These are phyloP conservation scores for Blastomyces parvus DNA, from an alignment of 2,329 filamentous ascomycete genomes.

Conservation along the genomic window DNA sequence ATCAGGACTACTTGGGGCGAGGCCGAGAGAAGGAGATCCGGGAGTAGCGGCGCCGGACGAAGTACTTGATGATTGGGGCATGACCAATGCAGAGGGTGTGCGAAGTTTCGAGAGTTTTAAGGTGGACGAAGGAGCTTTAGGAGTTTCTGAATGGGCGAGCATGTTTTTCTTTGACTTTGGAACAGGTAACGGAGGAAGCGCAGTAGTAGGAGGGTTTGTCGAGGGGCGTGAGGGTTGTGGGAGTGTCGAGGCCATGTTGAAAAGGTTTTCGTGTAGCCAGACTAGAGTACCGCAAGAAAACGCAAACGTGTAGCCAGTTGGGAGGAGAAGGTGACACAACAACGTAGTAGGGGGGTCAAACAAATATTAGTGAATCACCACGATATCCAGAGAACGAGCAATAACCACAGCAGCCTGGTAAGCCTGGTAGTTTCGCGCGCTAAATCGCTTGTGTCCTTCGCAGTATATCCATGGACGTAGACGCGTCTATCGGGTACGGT, in stretches of 20 bases:
- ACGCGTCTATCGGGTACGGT: too few relatives aligned
- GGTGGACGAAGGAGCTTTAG: slow-evolving; percentile 36
- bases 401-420: not conserved
- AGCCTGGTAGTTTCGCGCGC: not conserved
- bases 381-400: not conserved
- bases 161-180: slow-evolving; percentile 62
- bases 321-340: not conserved
- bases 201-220: slow-evolving; percentile 59
- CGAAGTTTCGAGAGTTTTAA: slow-evolving; percentile 47
- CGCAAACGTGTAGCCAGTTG: not conserved
- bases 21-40: slow-evolving; percentile 47
- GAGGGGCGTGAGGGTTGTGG: slow-evolving; percentile 54
- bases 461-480: not conserved
- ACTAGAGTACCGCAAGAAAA: not conserved
- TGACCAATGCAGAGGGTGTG: slow-evolving; percentile 46
- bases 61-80: slow-evolving; percentile 41
- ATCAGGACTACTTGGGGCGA: slow-evolving; percentile 44
- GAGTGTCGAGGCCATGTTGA: slow-evolving; percentile 51
- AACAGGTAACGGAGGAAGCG: slow-evolving; percentile 64
- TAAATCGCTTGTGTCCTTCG: not conserved
- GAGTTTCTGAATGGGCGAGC: slow-evolving; percentile 38
- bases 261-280: not conserved
- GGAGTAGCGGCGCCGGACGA: slow-evolving; percentile 48
- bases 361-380: not conserved
- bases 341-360: not conserved